Evolutionary conservation across 2,329 filamentous ascomycete species (phyloP).

Genomic region (Tolypocladium inflatum): DNA sequence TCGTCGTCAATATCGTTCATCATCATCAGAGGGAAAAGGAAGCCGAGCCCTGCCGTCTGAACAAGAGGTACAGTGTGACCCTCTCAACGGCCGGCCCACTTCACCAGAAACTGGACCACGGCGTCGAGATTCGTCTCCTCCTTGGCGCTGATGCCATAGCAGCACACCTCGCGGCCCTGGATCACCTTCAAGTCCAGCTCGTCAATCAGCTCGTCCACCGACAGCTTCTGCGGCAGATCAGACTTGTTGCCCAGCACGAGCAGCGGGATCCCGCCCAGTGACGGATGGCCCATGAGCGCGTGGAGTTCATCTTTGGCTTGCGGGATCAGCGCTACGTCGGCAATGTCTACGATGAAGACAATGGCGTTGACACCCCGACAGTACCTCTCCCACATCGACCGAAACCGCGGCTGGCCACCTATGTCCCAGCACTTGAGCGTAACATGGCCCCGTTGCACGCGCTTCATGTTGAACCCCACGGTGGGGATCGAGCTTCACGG

Average conservation of each 20-base stretch:
- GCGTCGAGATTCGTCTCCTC: constrained; percentile 98
- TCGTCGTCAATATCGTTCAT: constrained; percentile 4
- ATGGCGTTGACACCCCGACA: constrained; percentile 96
- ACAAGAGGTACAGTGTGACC: not conserved
- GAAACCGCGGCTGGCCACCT: constrained; percentile 91
- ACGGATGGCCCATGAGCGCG: constrained; percentile 73
- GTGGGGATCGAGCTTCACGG: constrained; percentile 84
- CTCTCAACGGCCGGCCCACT: constrained; percentile 64
- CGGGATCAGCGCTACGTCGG: constrained; percentile 70
- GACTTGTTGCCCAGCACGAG: constrained; percentile 96
- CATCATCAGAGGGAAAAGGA: constrained; percentile 3
- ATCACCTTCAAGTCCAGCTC: constrained; percentile 83
- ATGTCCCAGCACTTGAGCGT: constrained; percentile 99
- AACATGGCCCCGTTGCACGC: constrained; percentile 94
- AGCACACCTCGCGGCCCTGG: constrained; percentile 87
- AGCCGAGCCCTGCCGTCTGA: constrained; percentile 1
- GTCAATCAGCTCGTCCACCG: constrained; percentile 92
- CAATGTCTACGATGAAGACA: constrained; percentile 96
- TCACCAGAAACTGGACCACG: constrained; percentile 93
- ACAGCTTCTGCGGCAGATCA: constrained; percentile 81
- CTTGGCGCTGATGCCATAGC: constrained; percentile 97
- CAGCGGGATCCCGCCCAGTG: constrained; percentile 81
- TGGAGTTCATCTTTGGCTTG: constrained; percentile 90
- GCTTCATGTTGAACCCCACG: constrained; percentile 98
- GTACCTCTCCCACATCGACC: constrained; percentile 99